Conservation (phyloP, 345 rosid species). For the Brassica incana region DNA sequence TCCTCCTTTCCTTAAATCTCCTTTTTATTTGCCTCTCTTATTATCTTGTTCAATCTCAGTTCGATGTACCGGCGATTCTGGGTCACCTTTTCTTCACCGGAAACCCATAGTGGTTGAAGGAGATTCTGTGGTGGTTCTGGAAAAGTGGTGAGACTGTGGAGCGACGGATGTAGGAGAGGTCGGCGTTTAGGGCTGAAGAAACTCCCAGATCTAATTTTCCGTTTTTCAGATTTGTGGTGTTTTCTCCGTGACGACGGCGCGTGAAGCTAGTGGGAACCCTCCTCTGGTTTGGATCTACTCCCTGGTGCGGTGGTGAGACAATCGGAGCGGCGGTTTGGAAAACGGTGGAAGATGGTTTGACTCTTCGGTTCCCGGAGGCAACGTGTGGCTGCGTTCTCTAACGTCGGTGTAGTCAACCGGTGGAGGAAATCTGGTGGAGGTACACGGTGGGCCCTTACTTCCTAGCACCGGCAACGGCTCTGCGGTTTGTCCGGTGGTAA, state of each 20-base stretch:
- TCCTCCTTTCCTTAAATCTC: not conserved
- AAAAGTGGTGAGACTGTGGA: not conserved
- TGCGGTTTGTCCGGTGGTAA: not conserved
- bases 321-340: not conserved
- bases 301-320: not conserved
- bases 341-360: not conserved
- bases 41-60: not conserved
- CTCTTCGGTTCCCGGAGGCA: not conserved
- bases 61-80: not conserved
- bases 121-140: not conserved
- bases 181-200: not conserved
- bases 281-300: not conserved
- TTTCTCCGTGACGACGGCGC: not conserved
- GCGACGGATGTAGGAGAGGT: not conserved
- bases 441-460: not conserved
- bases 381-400: not conserved
- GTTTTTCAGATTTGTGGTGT: not conserved
- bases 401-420: not conserved
- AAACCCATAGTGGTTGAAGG: not conserved
- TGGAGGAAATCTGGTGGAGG: not conserved
- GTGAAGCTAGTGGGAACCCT: not conserved
- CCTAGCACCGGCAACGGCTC: not conserved
- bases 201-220: not conserved
- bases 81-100: not conserved
- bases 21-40: not conserved